Conservation (phyloP, 768 basidiomycete species). For the Lactarius sanguifluus region DNA sequence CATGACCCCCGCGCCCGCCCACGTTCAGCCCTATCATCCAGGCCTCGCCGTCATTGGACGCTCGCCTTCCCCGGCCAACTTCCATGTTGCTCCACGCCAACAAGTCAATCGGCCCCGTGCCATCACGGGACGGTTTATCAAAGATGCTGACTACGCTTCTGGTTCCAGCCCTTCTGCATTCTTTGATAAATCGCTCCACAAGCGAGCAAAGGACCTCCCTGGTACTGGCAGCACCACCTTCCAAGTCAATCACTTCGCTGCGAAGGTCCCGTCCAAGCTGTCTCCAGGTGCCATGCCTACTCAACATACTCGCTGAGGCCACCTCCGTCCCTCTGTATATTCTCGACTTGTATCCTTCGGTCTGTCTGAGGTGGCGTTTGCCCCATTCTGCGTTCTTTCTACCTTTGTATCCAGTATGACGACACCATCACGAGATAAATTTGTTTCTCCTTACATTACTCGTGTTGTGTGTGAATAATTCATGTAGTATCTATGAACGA, state of each 20-base stretch:
- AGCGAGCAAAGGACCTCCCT: not conserved
- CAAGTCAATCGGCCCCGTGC: not conserved
- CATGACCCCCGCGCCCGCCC: not conserved
- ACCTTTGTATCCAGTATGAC: conserved; percentile 17
- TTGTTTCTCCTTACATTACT: not conserved
- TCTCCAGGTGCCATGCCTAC: not conserved
- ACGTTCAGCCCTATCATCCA: conserved; percentile 4
- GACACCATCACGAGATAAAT: conserved; percentile 13
- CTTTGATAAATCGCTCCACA: not conserved
- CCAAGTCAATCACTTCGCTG: not conserved
- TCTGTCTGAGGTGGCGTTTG: not conserved
- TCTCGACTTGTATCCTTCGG: not conserved
- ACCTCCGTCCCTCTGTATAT: not conserved
- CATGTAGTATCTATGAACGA: not conserved
- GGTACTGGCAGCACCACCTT: not conserved
- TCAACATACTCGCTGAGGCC: conserved; percentile 5
- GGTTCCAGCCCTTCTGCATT: conserved; percentile 1
- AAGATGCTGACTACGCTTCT: conserved; percentile 18
- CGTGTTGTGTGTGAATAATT: not conserved
- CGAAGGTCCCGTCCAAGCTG: conserved; percentile 1
- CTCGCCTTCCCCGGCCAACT: not conserved
- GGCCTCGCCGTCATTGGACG: not conserved
- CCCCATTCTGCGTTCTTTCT: conserved; percentile 8
- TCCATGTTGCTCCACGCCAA: not conserved
- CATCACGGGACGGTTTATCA: conserved; percentile 14